Evolutionary conservation across 1,284 basidiomycete species (phyloP).

Genomic region (Leccinum cinnamomeum): DNA sequence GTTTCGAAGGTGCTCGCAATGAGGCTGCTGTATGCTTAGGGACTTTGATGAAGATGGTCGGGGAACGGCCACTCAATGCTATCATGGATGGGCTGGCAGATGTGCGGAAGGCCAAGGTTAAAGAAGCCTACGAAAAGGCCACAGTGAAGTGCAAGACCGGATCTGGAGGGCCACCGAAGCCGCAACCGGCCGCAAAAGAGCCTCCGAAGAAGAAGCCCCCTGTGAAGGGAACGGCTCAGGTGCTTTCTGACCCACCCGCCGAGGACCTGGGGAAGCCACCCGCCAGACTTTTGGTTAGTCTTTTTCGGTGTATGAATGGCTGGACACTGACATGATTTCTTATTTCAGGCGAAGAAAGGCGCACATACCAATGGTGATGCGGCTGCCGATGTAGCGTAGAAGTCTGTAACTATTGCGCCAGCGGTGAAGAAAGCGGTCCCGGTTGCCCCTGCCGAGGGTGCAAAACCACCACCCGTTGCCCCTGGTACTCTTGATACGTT

Average conservation of each 20-base stretch:
- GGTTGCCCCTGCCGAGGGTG: conserved; percentile 44
- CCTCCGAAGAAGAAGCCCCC: conserved; percentile 47
- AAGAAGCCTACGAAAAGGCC: conserved; percentile 89
- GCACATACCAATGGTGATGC: conserved; percentile 37
- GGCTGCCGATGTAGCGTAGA: conserved; percentile 29
- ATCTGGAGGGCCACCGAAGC: conserved; percentile 46
- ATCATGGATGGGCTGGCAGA: conserved; percentile 88
- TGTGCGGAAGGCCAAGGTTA: conserved; percentile 90
- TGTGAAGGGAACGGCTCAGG: conserved; percentile 28
- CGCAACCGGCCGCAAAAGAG: conserved; percentile 42
- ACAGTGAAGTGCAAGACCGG: conserved; percentile 83
- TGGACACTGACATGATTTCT: conserved; percentile 14
- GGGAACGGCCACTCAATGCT: conserved; percentile 89
- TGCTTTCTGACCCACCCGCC: conserved; percentile 27
- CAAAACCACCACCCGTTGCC: conserved; percentile 50
- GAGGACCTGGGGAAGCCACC: conserved; percentile 45
- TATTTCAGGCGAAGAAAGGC: conserved; percentile 53
- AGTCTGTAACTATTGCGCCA: conserved; percentile 34
- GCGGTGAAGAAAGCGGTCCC: conserved; percentile 49
- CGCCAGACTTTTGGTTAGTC: conserved; percentile 48
- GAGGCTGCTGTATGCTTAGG: conserved; percentile 89
- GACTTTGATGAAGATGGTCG: conserved; percentile 95
- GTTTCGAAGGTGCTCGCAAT: conserved; percentile 87
- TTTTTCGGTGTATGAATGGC: neutral
- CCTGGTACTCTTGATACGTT: conserved; percentile 75